Base-by-base conservation (phyloP, 2,329 filamentous ascomycete genomes). In the Fusarium sp. region DNA sequence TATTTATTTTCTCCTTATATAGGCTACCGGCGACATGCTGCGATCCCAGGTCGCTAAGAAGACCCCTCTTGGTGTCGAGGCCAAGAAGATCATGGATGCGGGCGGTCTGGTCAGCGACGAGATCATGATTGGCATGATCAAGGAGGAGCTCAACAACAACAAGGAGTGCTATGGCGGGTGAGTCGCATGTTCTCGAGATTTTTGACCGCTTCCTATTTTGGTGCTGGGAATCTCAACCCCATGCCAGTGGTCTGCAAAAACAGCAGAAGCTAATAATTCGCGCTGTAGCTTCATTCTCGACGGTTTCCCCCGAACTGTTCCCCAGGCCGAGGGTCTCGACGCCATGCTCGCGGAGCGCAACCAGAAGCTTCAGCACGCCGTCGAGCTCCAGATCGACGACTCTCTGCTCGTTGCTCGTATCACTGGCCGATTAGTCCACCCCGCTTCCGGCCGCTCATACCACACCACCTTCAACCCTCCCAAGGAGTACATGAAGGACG, bases 1-100 rank as follows among this genome's bases (percentile, higher is more conserved):
- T 56, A 7, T 50, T 16, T 41, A 43, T 56, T 21, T 73, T 60
- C 58, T 41, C 56, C 63, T 59, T 62, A 63, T 72, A 42, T 67
- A 98, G 94, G 96, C 96, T 71, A 99, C 96, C 64, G 96, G 96
- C 81, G 96, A 99, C 84, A 99, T 99, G 96, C 89, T 99, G 78
- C 94, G 96, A 78, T 97, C 94, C 74, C 96, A 99, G 83, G 96
- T 99, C 79, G 92, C 95, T 72, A 97, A 97, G 85, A 98, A 98
- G 90, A 99, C 96, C 61, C 84, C 92, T 64, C 90, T 99, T 72
- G 96, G 96, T 75, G 89, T 92, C 79, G 94, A 98, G 86, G 96
- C 96, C 73, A 99, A 99, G 91, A 98, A 98, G 90, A 99, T 99
- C 82, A 99, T 99, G 96, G 96, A 99, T 80, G 92, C 95, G 81